phyloP scores from a whole-genome alignment of 202 grass and related monocot genomes.

The Schoenoplectus triqueter region DNA sequence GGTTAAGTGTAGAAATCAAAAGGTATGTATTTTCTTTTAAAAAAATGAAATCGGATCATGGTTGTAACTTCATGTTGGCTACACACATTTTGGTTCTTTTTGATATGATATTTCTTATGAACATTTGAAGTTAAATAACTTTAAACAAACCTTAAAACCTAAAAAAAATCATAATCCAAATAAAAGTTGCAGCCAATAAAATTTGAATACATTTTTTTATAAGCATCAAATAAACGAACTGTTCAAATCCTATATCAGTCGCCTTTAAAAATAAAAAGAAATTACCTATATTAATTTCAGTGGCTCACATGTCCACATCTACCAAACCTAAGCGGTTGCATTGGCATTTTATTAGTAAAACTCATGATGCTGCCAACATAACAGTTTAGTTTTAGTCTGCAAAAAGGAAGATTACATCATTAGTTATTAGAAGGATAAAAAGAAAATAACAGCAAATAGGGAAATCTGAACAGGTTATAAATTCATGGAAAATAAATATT shows the following conservation, averaged over 20 bases:
- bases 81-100: too few species aligned
- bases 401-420: background rate
- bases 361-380: conserved; percentile 6
- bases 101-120: too few species aligned
- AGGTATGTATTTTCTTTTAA: too few species aligned
- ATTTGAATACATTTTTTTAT: too few species aligned
- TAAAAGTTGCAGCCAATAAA: too few species aligned
- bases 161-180: too few species aligned
- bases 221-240: background rate
- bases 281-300: background rate
- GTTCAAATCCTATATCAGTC: background rate
- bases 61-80: too few species aligned
- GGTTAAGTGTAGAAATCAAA: too few species aligned
- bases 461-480: background rate
- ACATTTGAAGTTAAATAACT: too few species aligned
- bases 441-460: background rate
- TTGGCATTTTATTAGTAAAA: conserved; percentile 19
- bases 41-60: too few species aligned
- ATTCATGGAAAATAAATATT: background rate
- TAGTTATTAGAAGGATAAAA: background rate
- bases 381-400: background rate
- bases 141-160: too few species aligned
- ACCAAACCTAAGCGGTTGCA: background rate
- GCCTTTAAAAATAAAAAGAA: too few species aligned
- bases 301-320: background rate